Evolutionary conservation across 768 basidiomycete genomes (phyloP), one percentile per base, ranked within the genome.

Genomic region (Trametes sanguinea): DNA sequence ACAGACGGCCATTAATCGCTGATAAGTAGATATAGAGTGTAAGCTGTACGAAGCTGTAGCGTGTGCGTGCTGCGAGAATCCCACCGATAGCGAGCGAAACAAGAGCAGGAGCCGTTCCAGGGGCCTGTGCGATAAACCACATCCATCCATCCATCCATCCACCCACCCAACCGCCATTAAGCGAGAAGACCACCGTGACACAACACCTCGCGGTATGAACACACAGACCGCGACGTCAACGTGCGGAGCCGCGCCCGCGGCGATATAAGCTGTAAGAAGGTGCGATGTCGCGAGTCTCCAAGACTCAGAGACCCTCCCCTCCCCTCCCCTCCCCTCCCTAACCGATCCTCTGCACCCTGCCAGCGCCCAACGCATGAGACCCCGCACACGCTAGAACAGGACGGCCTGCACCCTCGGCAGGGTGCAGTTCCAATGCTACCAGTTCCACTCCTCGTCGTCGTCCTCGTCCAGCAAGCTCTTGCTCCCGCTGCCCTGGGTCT

Each of bases 391-490:
- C 43, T 29, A 51, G 22, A 22, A 40, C 39, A 59, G 50, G 57
- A 52, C 51, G 57, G 42, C 57, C 57, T 59, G 57, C 57, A 51
- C 50, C 57, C 50, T 32, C 40, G 57, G 57, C 57, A 59, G 50
- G 42, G 57, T 59, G 57, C 57, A 59, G 57, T 59, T 59, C 47
- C 50, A 59, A 59, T 59, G 57, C 58, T 65, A 85, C 85, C 85
- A 87, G 66, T 86, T 86, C 85, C 85, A 87, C 60, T 81, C 81
- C 30, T 85, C 83, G 51, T 82, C 83, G 44, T 82, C 48, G 13
- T 50, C 48, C 14, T 50, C 80, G 50, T 78, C 76, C 46, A 50
- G 51, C 54, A 60, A 27, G 50, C 62, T 61, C 48, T 53, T 61
- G 29, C 50, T 8, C 55, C 29, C 17, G 42, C 33, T 27, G 39